phyloP scores from a whole-genome alignment of 192 early-diverging fungal species.

The Ambispora gerdemannii region DNA sequence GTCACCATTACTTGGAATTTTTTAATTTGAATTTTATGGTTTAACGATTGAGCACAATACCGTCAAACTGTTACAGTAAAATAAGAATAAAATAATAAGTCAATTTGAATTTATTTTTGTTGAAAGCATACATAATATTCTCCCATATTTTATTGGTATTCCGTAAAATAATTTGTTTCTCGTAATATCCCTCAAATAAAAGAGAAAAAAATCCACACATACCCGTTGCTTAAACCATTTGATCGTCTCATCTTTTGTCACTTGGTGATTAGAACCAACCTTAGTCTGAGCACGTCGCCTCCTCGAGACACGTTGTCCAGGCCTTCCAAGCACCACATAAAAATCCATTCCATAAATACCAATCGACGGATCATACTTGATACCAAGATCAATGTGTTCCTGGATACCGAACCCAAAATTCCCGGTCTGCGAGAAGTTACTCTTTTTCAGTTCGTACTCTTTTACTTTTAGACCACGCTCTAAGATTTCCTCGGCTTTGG shows the following conservation, averaged over 20 bases:
- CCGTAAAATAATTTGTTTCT: no score
- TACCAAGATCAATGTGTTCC: constrained; percentile 99
- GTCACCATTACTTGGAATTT: neutral
- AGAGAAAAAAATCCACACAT: constrained; percentile 31
- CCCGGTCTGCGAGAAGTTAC: constrained; percentile 97
- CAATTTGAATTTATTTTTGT: constrained; percentile 9
- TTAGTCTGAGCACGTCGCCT: constrained; percentile 83
- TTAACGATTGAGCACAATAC: constrained; percentile 84
- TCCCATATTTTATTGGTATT: no score
- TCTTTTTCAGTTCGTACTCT: constrained; percentile 94
- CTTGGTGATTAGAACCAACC: constrained; percentile 87
- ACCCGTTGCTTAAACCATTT: constrained; percentile 96
- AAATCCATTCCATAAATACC: constrained; percentile 99
- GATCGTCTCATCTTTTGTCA: constrained; percentile 94
- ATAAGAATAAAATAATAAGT: constrained; percentile 12
- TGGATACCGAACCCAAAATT: constrained; percentile 99
- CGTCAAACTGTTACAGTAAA: constrained; percentile 68
- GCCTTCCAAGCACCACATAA: constrained; percentile 97
- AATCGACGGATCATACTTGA: constrained; percentile 99
- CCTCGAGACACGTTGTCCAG: constrained; percentile 92
- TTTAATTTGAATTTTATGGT: constrained; percentile 30
- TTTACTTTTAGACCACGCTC: constrained; percentile 99
- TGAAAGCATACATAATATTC: constrained; percentile 23
- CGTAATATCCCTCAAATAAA: no score
- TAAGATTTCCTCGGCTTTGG: constrained; percentile 87